Evolutionary conservation across 2,329 filamentous ascomycete species (phyloP).

Genomic region (Fusarium sp.): DNA sequence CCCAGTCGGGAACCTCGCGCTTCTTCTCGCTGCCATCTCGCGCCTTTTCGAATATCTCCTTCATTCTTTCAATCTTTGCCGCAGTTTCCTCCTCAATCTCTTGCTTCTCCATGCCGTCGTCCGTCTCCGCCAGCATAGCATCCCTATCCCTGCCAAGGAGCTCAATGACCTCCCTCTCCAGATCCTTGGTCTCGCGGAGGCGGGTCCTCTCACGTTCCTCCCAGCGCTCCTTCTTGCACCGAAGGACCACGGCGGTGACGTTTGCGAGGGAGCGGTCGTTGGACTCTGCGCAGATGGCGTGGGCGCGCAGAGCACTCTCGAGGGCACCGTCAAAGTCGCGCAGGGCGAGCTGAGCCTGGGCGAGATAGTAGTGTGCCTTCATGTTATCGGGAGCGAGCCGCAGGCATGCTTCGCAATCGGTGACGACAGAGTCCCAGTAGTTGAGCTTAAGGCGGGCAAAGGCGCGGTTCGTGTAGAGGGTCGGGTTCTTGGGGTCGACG

Average conservation of each 20-base stretch:
- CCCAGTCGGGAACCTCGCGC: constrained; percentile 78
- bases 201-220: constrained; percentile 76
- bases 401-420: constrained; percentile 82
- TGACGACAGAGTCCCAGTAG: constrained; percentile 79
- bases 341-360: constrained; percentile 84
- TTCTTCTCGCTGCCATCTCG: constrained; percentile 57
- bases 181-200: constrained; percentile 63
- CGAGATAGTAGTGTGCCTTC: constrained; percentile 87
- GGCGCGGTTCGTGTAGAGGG: constrained; percentile 90
- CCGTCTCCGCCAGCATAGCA: constrained; percentile 53
- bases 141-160: constrained; percentile 62
- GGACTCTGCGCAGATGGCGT: constrained; percentile 72
- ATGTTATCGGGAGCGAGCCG: constrained; percentile 73
- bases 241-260: constrained; percentile 79
- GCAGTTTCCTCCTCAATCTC: constrained; percentile 62
- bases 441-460: constrained; percentile 82
- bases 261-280: constrained; percentile 76
- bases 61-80: constrained; percentile 58
- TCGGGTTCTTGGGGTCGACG: constrained; percentile 79
- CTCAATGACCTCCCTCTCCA: constrained; percentile 71
- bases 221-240: constrained; percentile 89
- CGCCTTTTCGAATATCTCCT: constrained; percentile 65
- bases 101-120: constrained; percentile 59
- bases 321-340: constrained; percentile 76
- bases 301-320: constrained; percentile 76